Percentiles rank a stretch among this genome's conserved stretches.
phyloP scores from a whole-genome alignment of 1,284 basidiomycete genomes.

The Rhodotorula sp. region DNA sequence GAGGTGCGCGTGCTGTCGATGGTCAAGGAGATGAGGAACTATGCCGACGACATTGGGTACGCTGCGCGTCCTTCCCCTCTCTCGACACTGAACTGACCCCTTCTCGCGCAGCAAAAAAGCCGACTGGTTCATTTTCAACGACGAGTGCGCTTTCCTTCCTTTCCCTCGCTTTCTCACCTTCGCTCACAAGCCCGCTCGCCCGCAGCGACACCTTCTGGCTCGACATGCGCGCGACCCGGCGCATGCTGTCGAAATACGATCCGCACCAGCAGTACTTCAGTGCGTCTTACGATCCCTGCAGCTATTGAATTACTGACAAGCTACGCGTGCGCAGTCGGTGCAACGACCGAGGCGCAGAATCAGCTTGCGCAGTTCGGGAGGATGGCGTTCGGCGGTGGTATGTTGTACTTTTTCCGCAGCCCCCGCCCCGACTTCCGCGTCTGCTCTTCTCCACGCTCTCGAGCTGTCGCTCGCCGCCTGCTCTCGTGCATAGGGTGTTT shows the following conservation, averaged over 20 bases:
- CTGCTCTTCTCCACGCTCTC: too few relatives aligned
- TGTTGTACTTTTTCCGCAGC: too few relatives aligned
- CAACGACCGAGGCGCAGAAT: slow-evolving; percentile 40
- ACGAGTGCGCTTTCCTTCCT: slow-evolving; percentile 30
- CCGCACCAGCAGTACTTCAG: slow-evolving; percentile 35
- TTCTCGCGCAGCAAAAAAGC: slow-evolving; percentile 5
- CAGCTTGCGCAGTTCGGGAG: slow-evolving; percentile 42
- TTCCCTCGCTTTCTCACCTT: too few relatives aligned
- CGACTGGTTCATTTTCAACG: slow-evolving; percentile 42
- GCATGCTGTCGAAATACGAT: slow-evolving; percentile 44
- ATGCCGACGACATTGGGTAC: slow-evolving; percentile 31
- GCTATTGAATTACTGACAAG: too few relatives aligned
- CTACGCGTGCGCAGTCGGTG: slow-evolving; percentile 31
- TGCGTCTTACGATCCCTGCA: slow-evolving; percentile 3
- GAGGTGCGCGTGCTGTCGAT: slow-evolving; percentile 42
- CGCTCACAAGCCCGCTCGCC: background rate
- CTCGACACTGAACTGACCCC: too few relatives aligned
- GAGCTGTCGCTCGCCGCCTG: too few relatives aligned
- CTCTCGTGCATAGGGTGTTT: too few relatives aligned
- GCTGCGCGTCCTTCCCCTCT: background rate
- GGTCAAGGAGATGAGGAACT: slow-evolving; percentile 26
- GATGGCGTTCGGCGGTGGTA: slow-evolving; percentile 43
- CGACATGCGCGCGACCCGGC: slow-evolving; percentile 37
- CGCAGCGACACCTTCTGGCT: slow-evolving; percentile 45
- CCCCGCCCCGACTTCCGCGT: too few relatives aligned